Evolutionary conservation across 164 flowering plant species (phyloP).

Genomic region (Nelumbo lutea): DNA sequence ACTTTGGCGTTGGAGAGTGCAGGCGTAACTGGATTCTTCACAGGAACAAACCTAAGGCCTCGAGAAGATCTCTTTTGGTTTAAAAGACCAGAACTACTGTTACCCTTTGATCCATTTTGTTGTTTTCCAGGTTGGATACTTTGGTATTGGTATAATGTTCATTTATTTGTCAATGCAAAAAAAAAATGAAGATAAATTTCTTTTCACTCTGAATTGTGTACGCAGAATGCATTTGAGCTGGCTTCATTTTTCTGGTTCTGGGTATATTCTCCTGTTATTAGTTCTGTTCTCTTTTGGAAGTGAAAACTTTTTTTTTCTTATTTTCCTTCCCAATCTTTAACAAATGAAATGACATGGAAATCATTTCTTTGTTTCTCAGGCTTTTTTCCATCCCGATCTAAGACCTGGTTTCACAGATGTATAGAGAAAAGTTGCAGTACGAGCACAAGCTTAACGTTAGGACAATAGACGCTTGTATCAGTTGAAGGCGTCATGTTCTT

Average conservation of each 20-base stretch:
- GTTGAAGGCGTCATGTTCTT: no score
- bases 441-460: no score
- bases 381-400: no score
- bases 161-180: neutral
- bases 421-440: no score
- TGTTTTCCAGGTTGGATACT: constrained; percentile 76
- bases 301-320: neutral
- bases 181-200: constrained; percentile 9
- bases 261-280: constrained; percentile 45
- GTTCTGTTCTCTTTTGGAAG: constrained; percentile 3
- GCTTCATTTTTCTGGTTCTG: constrained; percentile 99
- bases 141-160: constrained; percentile 1
- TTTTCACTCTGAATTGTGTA: constrained; percentile 15
- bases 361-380: neutral
- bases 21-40: constrained; percentile 41
- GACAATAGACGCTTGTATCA: no score
- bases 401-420: no score
- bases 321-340: neutral
- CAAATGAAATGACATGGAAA: neutral
- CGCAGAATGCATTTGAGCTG: constrained; percentile 96
- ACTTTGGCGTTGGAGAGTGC: constrained; percentile 89
- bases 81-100: constrained; percentile 79
- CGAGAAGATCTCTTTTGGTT: constrained; percentile 99
- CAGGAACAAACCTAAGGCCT: constrained; percentile 58
- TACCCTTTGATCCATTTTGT: constrained; percentile 81